A percentile compares a stretch with the other conserved stretches of the same genome.
These are phyloP conservation scores for Salix viminalis DNA, from an alignment of 345 rosid species.

Conservation along the genomic window DNA sequence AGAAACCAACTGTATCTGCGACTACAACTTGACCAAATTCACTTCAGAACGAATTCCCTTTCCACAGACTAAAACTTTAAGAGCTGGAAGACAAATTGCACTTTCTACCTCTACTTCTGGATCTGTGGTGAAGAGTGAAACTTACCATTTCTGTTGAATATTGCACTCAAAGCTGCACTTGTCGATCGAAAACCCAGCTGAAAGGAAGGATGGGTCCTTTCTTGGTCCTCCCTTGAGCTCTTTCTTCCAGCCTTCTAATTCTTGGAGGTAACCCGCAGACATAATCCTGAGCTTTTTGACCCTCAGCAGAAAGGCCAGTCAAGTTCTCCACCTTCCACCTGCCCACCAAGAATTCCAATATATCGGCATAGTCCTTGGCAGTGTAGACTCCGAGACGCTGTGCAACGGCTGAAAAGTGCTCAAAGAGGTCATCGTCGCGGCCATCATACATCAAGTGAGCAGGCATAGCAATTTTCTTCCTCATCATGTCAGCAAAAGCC, in stretches of 20 bases:
- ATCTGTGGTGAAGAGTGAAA: not conserved
- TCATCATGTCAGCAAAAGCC: conserved; percentile 92
- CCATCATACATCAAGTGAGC: conserved; percentile 95
- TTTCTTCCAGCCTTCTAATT: conserved; percentile 76
- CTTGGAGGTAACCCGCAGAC: conserved; percentile 67
- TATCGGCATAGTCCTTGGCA: conserved; percentile 82
- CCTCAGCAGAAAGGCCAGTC: conserved; percentile 70
- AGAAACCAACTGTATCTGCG: conserved; percentile 56
- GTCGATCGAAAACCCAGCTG: conserved; percentile 76
- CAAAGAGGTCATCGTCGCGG: conserved; percentile 58
- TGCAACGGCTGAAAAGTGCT: conserved; percentile 75
- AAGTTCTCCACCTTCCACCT: conserved; percentile 66
- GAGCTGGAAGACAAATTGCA: conserved; percentile 6
- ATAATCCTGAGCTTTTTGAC: conserved; percentile 81
- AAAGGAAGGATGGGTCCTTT: conserved; percentile 52
- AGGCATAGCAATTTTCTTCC: conserved; percentile 92
- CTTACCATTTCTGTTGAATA: not conserved
- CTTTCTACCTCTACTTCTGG: not conserved
- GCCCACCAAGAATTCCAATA: conserved; percentile 74
- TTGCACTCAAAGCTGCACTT: conserved; percentile 54
- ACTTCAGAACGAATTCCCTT: conserved; percentile 9
- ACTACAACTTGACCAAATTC: conserved; percentile 11
- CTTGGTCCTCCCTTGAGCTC: conserved; percentile 70
- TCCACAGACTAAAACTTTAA: conserved; percentile 2
- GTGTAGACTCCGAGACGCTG: conserved; percentile 88